Base-by-base conservation (phyloP, 176 grass and related monocot species). In the Carex parvula region DNA sequence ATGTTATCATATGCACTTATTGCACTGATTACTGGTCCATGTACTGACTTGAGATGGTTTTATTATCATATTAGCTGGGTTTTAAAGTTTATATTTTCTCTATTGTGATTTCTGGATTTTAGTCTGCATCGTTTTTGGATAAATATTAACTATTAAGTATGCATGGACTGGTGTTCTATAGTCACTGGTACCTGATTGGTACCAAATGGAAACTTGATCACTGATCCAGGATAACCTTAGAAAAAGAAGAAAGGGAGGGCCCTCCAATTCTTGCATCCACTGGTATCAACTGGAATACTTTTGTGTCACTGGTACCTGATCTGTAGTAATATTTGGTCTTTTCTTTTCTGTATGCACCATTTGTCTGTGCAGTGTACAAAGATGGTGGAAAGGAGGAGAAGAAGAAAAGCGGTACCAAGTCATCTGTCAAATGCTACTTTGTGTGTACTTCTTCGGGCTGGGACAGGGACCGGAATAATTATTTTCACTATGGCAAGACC, bases 361-460 rank as follows among this genome's bases (percentile, higher is more conserved):
- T 18, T 42, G 15, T 41, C 42, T 42, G 5, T 4, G 15, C 64
- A 94, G 91, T 94, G 88, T 89, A 84, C 77, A 97, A 97, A 56
- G 94, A 90, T 86, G 94, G 91, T 46, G 90, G 91, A 13, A 94
- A 92, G 68, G 84, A 75, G 4, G 61, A 84, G 32, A 97, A 77
- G 24, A 88, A 86, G 33, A 35, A 35, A 88, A 84, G 79, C 41
- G 13, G 63, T 41, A 82, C 29, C 20, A 32, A 56, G 12, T 87
- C 90, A 55, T 24, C 86, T 83, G 76, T 97, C 17, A 97, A 79
- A 41, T 94, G 94, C 48, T 94, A 90, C 63, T 97, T 97, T 80
- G 83, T 94, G 85, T 90, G 90, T 32, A 92, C 70, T 1, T 35
- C 33, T 4, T 35, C 33, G 3, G 33, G 33, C 33, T 35, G 33